phyloP scores from a whole-genome alignment of 192 early-diverging fungal genomes.

The Paraglomus occultum region DNA sequence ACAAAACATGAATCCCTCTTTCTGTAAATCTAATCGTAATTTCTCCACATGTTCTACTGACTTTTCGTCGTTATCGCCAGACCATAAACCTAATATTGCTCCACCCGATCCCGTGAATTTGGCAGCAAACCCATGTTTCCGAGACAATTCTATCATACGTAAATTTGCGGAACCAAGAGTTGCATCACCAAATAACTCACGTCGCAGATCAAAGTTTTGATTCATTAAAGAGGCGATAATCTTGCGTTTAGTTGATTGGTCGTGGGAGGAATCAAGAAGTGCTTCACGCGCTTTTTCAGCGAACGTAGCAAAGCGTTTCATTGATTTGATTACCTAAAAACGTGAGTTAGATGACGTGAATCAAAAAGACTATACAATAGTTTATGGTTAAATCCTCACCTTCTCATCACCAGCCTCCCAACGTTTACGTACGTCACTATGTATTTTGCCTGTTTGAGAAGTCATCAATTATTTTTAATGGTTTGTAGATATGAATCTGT shows the following conservation, averaged over 20 bases:
- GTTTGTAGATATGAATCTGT: background rate
- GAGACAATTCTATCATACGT: constrained; percentile 49
- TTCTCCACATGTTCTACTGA: constrained; percentile 23
- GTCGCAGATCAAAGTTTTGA: constrained; percentile 52
- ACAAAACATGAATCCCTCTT: constrained; percentile 44
- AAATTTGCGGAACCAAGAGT: constrained; percentile 51
- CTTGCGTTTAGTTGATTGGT: constrained; percentile 14
- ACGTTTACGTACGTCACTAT: constrained; percentile 48
- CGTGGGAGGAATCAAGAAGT: constrained; percentile 20
- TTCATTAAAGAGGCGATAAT: constrained; percentile 53
- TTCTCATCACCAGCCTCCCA: constrained; percentile 52
- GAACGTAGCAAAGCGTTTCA: constrained; percentile 47
- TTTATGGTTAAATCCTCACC: constrained; percentile 32
- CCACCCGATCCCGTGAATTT: constrained; percentile 64
- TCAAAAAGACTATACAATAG: background rate
- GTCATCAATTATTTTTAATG: background rate
- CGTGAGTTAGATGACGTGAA: background rate
- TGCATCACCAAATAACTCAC: constrained; percentile 49
- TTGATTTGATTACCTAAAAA: constrained; percentile 46
- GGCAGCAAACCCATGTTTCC: constrained; percentile 44
- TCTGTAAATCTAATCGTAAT: constrained; percentile 36
- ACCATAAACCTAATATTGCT: constrained; percentile 57
- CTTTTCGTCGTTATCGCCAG: constrained; percentile 21
- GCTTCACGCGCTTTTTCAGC: constrained; percentile 39
- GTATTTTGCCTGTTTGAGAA: constrained; percentile 42